Evolutionary conservation across 2,329 filamentous ascomycete species (phyloP).

Genomic region (Uncinocarpus reesii): DNA sequence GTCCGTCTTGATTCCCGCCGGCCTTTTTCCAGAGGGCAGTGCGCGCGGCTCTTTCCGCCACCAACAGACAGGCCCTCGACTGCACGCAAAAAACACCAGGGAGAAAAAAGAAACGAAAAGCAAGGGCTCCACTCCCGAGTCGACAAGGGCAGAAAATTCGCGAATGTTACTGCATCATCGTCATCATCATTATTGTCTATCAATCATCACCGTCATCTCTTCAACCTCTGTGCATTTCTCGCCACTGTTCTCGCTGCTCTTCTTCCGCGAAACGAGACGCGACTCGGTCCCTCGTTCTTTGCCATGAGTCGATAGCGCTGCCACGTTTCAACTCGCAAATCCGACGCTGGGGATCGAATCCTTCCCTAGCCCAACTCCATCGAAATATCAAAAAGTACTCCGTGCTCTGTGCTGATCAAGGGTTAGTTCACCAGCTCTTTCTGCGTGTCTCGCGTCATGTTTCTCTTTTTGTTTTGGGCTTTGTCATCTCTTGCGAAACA

Average conservation of each 20-base stretch:
- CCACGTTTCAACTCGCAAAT: neutral
- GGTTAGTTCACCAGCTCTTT: too few species aligned
- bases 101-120: neutral
- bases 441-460: neutral
- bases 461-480: neutral
- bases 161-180: neutral
- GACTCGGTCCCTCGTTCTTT: neutral
- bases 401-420: too few species aligned
- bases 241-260: neutral
- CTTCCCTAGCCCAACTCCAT: too few species aligned
- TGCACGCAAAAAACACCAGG: neutral
- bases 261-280: neutral
- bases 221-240: neutral
- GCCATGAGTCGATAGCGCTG: conserved; percentile 1
- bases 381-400: too few species aligned
- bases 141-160: neutral
- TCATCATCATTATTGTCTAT: neutral
- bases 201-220: neutral
- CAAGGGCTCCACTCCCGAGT: neutral
- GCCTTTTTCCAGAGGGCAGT: neutral
- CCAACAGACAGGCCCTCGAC: neutral
- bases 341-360: neutral
- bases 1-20: neutral
- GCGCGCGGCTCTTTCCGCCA: conserved; percentile 8
- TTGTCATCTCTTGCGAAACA: neutral